Conservation (phyloP, 352 stramenopile genomes). For the Phytophthora europaea region DNA sequence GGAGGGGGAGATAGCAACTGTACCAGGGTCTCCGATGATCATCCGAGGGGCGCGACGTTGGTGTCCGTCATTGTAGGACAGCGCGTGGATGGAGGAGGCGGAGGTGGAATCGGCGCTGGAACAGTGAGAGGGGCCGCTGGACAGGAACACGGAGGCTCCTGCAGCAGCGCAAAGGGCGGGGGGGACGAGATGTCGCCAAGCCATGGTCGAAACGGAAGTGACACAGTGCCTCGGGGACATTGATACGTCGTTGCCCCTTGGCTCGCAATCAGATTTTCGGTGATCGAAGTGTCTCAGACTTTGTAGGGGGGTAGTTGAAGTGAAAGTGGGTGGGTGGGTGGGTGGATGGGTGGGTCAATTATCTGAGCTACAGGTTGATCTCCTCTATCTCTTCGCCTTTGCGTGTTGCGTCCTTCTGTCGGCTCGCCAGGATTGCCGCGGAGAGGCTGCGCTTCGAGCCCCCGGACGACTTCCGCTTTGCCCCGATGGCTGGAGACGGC, state of each 20-base stretch:
- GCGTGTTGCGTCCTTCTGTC: slow-evolving; percentile 40
- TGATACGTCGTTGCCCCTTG: slow-evolving; percentile 7
- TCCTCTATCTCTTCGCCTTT: slow-evolving; percentile 59
- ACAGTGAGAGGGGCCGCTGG: slow-evolving; percentile 2
- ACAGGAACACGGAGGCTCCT: slow-evolving; percentile 14
- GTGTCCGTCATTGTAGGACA: slow-evolving; percentile 30
- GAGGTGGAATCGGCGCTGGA: background rate
- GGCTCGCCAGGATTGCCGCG: slow-evolving; percentile 44
- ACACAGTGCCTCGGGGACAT: background rate
- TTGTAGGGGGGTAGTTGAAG: background rate
- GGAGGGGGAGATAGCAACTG: background rate
- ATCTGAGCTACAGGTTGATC: slow-evolving; percentile 31
- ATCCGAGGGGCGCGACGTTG: slow-evolving; percentile 33
- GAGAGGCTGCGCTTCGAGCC: slow-evolving; percentile 39
- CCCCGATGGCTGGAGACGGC: slow-evolving; percentile 12
- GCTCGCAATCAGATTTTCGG: slow-evolving; percentile 5
- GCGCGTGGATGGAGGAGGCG: slow-evolving; percentile 17
- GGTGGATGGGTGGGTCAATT: background rate
- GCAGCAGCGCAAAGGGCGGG: slow-evolving; percentile 13
- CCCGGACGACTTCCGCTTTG: slow-evolving; percentile 14
- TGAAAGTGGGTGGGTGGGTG: background rate
- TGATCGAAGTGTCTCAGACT: slow-evolving; percentile 23
- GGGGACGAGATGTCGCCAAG: slow-evolving; percentile 19
- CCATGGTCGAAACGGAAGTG: slow-evolving; percentile 21
- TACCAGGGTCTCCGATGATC: slow-evolving; percentile 32